Percentiles rank a stretch among this genome's conserved stretches.
These are phyloP conservation scores for Sphagnum magellanicum DNA, from an alignment of 228 moss, liverwort and hornwort species.

Conservation along the genomic window DNA sequence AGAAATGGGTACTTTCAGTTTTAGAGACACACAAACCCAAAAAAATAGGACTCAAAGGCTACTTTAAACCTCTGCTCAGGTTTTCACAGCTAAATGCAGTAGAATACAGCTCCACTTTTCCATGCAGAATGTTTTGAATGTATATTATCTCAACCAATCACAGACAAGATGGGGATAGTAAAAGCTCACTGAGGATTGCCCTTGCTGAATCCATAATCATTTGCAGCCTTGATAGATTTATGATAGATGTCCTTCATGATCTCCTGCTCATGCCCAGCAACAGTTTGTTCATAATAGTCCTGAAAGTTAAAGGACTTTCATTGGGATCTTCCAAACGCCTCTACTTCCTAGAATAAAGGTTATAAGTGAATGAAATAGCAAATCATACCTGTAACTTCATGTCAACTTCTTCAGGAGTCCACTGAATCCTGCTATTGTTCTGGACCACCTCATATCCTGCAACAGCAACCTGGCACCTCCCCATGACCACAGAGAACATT, in stretches of 20 bases:
- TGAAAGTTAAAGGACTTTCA: not conserved
- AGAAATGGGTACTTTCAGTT: too few relatives aligned
- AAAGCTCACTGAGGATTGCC: conserved; percentile 37
- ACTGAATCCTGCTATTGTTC: conserved; percentile 63
- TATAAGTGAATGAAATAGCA: not conserved
- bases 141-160: too few relatives aligned
- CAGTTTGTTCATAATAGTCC: not conserved
- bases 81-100: too few relatives aligned
- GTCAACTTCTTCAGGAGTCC: conserved; percentile 88
- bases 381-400: conserved; percentile 68
- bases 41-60: too few relatives aligned
- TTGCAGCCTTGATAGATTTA: conserved; percentile 47
- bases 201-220: conserved; percentile 39
- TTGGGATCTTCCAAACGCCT: not conserved
- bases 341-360: not conserved
- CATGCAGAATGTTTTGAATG: too few relatives aligned
- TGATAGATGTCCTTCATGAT: conserved; percentile 49
- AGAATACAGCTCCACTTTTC: too few relatives aligned
- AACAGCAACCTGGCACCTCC: conserved; percentile 59
- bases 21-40: too few relatives aligned
- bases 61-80: too few relatives aligned
- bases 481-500: not conserved
- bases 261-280: conserved; percentile 20
- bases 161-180: not conserved
- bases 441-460: conserved; percentile 81